A percentile compares a stretch with the other conserved stretches of the same genome.
Evolutionary conservation across 768 basidiomycete species (phyloP).

Genomic region (Leucocoprinus birnbaumii): DNA sequence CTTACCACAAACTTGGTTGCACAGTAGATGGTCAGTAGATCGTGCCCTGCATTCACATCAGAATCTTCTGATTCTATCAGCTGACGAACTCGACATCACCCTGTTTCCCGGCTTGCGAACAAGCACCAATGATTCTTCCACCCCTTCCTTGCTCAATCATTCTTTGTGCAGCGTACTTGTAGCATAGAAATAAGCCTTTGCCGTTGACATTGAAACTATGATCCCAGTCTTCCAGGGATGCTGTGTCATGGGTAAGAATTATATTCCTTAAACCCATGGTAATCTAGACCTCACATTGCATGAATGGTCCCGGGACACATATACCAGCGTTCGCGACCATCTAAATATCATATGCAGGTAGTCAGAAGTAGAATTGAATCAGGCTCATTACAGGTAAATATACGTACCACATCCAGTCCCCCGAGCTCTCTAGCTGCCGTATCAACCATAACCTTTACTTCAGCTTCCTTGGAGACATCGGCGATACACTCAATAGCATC

Average conservation of each 20-base stretch:
- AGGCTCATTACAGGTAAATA: background rate
- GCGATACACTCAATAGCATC: slow-evolving; percentile 9
- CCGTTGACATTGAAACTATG: slow-evolving; percentile 46
- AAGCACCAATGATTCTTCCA: slow-evolving; percentile 52
- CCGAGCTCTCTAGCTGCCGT: slow-evolving; percentile 14
- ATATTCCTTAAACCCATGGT: too few relatives aligned
- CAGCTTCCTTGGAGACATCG: slow-evolving; percentile 17
- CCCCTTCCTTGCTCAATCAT: slow-evolving; percentile 56
- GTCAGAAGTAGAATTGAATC: background rate
- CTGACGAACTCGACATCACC: slow-evolving; percentile 13
- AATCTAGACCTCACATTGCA: slow-evolving; percentile 6
- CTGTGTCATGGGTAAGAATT: too few relatives aligned
- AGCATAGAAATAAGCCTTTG: slow-evolving; percentile 58
- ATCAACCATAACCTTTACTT: slow-evolving; percentile 18
- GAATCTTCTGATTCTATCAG: too few relatives aligned
- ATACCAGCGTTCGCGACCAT: slow-evolving; percentile 14
- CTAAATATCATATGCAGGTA: background rate
- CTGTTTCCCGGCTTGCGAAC: slow-evolving; percentile 27
- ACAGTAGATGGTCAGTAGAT: slow-evolving; percentile 22
- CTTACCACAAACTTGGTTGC: slow-evolving; percentile 38
- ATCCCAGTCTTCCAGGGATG: slow-evolving; percentile 36
- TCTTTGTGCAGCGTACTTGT: slow-evolving; percentile 58
- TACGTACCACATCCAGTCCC: slow-evolving; percentile 19
- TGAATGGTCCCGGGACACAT: slow-evolving; percentile 6
- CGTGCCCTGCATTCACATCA: background rate